Conservation (phyloP, 1,139 yeast species). For the Wickerhamiella pararugosa region DNA sequence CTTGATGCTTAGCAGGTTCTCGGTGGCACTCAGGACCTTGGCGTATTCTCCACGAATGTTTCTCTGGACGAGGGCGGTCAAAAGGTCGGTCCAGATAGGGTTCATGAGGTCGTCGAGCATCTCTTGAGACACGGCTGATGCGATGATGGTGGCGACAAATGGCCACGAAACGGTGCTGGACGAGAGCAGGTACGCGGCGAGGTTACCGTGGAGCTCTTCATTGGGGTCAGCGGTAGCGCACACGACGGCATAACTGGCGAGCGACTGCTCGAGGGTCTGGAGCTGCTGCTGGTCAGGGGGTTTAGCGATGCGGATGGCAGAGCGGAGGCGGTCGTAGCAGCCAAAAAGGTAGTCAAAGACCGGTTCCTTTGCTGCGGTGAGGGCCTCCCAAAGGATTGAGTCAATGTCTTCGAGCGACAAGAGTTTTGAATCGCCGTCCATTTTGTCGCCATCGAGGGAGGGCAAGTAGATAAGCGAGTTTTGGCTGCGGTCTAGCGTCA, state of each 20-base stretch:
- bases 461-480: background rate
- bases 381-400: slow-evolving; percentile 8
- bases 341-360: slow-evolving; percentile 2
- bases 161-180: slow-evolving; percentile 1
- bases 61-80: background rate
- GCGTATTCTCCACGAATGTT: slow-evolving; percentile 28
- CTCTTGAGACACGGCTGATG: slow-evolving; percentile 3
- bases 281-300: background rate
- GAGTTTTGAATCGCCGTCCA: background rate
- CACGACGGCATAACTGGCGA: slow-evolving; percentile 10
- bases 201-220: slow-evolving; percentile 9
- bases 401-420: slow-evolving; percentile 3
- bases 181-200: slow-evolving; percentile 4
- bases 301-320: background rate
- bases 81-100: slow-evolving; percentile 1
- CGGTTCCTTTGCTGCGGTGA: background rate
- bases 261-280: slow-evolving; percentile 3
- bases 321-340: slow-evolving; percentile 4
- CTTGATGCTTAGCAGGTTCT: slow-evolving; percentile 45
- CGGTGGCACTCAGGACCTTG: slow-evolving; percentile 39
- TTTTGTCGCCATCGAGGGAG: slow-evolving; percentile 1
- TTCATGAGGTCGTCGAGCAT: slow-evolving; percentile 16
- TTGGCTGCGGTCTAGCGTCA: background rate
- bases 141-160: slow-evolving; percentile 3
- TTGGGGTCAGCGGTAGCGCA: slow-evolving; percentile 12